A percentile compares a stretch with the other conserved stretches of the same genome.
phyloP scores from a whole-genome alignment of 345 rosid genomes.

The Geranium rotundifolium region DNA sequence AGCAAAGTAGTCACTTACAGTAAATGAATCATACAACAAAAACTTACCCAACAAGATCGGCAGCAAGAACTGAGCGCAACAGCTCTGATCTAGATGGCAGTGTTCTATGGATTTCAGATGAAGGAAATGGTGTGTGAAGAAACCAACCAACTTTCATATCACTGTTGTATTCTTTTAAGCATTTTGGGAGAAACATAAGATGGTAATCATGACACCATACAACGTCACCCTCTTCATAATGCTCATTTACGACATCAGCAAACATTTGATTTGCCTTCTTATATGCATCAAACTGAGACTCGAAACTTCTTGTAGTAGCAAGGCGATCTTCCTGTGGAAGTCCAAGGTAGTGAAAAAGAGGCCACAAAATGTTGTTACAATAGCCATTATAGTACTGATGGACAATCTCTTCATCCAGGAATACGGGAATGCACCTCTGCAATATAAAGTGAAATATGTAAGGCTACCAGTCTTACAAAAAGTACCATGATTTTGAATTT shows the following conservation, averaged over 20 bases:
- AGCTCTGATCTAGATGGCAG: constrained; percentile 95
- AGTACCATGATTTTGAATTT: background rate
- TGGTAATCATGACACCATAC: constrained; percentile 99
- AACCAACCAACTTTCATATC: constrained; percentile 99
- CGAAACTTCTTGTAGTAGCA: constrained; percentile 95
- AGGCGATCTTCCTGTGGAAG: constrained; percentile 99
- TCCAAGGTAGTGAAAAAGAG: constrained; percentile 93
- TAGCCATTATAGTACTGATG: constrained; percentile 98
- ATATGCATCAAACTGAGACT: constrained; percentile 95
- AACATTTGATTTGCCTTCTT: constrained; percentile 97
- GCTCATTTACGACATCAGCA: constrained; percentile 87
- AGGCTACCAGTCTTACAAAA: background rate
- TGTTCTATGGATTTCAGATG: constrained; percentile 96
- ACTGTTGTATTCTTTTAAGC: constrained; percentile 69
- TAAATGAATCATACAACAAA: constrained; percentile 4
- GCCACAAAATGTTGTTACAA: constrained; percentile 98
- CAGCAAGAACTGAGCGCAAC: constrained; percentile 89
- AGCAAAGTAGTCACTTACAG: background rate
- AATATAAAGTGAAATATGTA: background rate
- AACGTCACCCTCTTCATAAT: constrained; percentile 96
- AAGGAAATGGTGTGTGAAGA: constrained; percentile 99
- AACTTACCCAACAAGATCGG: constrained; percentile 95
- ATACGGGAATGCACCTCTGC: constrained; percentile 98
- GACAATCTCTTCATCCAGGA: constrained; percentile 97
- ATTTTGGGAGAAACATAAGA: constrained; percentile 96